Percentiles rank a stretch among this genome's conserved stretches.
Evolutionary conservation across 1,284 basidiomycete species (phyloP).

Genomic region (Ceratobasidium sp.): DNA sequence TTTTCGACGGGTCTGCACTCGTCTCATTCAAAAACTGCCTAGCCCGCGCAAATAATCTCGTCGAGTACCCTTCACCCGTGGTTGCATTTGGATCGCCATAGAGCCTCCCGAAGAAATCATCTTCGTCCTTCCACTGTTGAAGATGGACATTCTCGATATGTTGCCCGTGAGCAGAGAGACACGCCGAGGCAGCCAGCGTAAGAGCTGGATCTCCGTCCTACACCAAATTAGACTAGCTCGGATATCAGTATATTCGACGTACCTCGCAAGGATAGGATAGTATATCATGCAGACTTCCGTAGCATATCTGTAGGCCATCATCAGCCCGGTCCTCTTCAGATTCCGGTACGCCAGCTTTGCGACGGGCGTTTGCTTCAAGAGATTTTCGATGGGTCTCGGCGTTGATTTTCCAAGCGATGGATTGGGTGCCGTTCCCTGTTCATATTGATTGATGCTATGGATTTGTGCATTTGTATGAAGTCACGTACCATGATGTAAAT

Average conservation of each 20-base stretch:
- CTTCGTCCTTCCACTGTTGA: constrained; percentile 72
- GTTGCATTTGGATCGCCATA: constrained; percentile 59
- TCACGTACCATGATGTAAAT: constrained; percentile 28
- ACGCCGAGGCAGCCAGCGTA: constrained; percentile 85
- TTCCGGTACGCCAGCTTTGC: constrained; percentile 48
- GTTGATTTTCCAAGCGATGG: constrained; percentile 91
- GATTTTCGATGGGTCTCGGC: constrained; percentile 78
- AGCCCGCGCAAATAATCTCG: constrained; percentile 74
- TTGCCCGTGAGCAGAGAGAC: constrained; percentile 80
- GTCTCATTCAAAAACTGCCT: constrained; percentile 75
- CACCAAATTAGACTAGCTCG: neutral
- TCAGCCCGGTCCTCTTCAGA: constrained; percentile 47
- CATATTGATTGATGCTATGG: no score
- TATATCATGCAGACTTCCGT: constrained; percentile 90
- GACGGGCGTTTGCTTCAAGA: constrained; percentile 55
- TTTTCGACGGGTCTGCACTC: constrained; percentile 69
- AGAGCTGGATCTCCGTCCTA: constrained; percentile 82
- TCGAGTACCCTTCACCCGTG: constrained; percentile 57
- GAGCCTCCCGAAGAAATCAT: constrained; percentile 79
- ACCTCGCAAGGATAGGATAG: constrained; percentile 93
- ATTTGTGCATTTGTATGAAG: no score
- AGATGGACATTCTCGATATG: constrained; percentile 93
- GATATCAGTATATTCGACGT: constrained; percentile 40
- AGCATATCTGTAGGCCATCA: constrained; percentile 76
- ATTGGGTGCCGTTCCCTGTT: constrained; percentile 91